These are phyloP conservation scores for Eucalyptus sp. DNA, from an alignment of 345 rosid genomes.

Conservation along the genomic window DNA sequence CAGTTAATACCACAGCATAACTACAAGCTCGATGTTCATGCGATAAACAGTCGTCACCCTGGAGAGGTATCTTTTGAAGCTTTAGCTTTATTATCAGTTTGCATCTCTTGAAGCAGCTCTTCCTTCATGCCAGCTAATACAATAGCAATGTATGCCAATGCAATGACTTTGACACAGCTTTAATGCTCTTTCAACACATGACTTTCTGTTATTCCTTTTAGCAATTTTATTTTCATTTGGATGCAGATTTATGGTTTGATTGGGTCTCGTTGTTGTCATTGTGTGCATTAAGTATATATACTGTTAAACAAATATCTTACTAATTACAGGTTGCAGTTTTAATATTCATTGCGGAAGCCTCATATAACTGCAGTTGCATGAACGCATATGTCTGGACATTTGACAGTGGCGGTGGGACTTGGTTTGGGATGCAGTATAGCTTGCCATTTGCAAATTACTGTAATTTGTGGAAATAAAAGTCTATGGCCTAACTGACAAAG, in stretches of 20 bases:
- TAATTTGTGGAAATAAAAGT: neutral
- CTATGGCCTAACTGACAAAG: neutral
- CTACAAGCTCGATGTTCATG: slow-evolving; percentile 88
- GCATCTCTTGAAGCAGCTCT: neutral
- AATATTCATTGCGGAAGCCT: neutral
- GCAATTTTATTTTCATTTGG: neutral
- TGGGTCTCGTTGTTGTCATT: neutral
- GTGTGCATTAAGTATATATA: neutral
- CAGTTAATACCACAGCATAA: slow-evolving; percentile 91
- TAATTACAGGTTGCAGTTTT: neutral
- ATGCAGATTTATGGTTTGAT: neutral
- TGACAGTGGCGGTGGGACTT: neutral
- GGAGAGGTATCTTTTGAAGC: slow-evolving; percentile 58
- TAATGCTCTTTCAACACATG: neutral
- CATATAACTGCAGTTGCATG: neutral
- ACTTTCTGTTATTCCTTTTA: neutral
- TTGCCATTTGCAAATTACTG: neutral
- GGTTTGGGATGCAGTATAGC: neutral
- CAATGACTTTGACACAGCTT: neutral
- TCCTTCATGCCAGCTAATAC: neutral
- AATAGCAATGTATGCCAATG: neutral
- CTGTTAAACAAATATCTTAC: neutral
- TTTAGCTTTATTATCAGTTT: neutral
- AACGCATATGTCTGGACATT: neutral
- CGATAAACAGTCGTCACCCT: slow-evolving; percentile 76